Conservation (phyloP, 2,329 filamentous ascomycete species). For the Trichoderma guizhouense region DNA sequence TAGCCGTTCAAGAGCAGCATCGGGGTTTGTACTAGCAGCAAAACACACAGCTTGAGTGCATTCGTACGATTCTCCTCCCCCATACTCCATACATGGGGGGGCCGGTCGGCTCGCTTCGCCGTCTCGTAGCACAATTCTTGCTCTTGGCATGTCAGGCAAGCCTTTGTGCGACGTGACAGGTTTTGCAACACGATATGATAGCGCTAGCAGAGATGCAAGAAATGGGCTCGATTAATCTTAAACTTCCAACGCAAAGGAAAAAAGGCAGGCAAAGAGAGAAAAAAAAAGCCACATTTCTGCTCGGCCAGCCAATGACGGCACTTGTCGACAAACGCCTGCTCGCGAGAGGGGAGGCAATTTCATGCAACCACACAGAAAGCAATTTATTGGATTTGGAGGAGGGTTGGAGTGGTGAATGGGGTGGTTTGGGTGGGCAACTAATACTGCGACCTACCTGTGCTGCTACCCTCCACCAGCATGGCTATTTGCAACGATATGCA, state of each 20-base stretch:
- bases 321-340: not conserved
- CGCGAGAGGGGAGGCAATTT: not conserved
- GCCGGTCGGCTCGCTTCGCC: conserved; percentile 3
- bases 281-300: not conserved
- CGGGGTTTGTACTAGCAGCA: not conserved
- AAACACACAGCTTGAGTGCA: not conserved
- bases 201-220: not conserved
- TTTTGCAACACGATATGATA: not conserved
- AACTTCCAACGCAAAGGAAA: not conserved
- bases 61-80: not conserved
- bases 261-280: not conserved
- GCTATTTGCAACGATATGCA: not conserved
- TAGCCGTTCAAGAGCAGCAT: not conserved
- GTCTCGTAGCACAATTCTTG: not conserved
- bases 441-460: not conserved
- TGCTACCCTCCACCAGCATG: not conserved
- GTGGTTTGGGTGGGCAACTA: not conserved
- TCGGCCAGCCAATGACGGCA: conserved; percentile 5
- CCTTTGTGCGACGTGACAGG: not conserved
- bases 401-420: not conserved
- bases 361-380: not conserved
- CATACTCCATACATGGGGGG: not conserved
- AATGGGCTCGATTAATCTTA: not conserved
- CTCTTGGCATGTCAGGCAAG: not conserved
- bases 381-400: not conserved